Percentiles rank a stretch among this genome's conserved stretches.
Evolutionary conservation across 2,329 filamentous ascomycete species (phyloP).

Genomic region (Coniosporium tulheliwenetii): DNA sequence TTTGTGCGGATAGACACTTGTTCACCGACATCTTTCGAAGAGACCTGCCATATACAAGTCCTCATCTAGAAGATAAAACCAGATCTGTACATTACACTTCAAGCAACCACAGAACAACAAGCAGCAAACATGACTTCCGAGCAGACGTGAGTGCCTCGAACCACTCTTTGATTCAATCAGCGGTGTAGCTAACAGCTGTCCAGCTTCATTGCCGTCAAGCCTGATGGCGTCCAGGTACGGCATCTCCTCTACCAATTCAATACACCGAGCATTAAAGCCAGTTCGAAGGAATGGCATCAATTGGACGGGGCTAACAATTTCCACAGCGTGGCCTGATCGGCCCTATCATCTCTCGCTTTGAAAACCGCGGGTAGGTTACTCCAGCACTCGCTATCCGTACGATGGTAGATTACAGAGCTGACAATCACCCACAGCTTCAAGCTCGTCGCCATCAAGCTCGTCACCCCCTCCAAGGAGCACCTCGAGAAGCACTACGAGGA

Average conservation of each 20-base stretch:
- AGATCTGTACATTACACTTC: no score
- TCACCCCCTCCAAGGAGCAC: conserved; percentile 78
- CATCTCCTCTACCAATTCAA: conserved; percentile 2
- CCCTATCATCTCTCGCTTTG: conserved; percentile 95
- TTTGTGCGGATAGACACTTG: no score
- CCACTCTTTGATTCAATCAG: conserved; percentile 10
- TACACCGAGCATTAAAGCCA: not conserved
- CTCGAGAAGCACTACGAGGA: conserved; percentile 97
- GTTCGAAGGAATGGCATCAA: conserved; percentile 8
- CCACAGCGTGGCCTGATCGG: conserved; percentile 85
- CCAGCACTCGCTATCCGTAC: not conserved
- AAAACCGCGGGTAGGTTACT: conserved; percentile 67
- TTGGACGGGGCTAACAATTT: not conserved
- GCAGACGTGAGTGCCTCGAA: conserved; percentile 57
- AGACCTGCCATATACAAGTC: no score
- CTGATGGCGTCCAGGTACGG: conserved; percentile 92
- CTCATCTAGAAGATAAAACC: no score
- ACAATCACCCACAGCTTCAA: conserved; percentile 57
- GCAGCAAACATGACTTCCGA: conserved; percentile 44
- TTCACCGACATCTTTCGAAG: no score
- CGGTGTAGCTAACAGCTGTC: conserved; percentile 14
- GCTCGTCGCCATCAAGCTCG: conserved; percentile 94
- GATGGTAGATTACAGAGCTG: conserved; percentile 5
- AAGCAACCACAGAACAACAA: conserved; percentile 5
- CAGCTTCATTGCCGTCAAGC: conserved; percentile 99